Percentiles rank a stretch among this genome's conserved stretches.
Conservation (phyloP, 257 asterid genomes). For the Anisodus acutangulus region DNA sequence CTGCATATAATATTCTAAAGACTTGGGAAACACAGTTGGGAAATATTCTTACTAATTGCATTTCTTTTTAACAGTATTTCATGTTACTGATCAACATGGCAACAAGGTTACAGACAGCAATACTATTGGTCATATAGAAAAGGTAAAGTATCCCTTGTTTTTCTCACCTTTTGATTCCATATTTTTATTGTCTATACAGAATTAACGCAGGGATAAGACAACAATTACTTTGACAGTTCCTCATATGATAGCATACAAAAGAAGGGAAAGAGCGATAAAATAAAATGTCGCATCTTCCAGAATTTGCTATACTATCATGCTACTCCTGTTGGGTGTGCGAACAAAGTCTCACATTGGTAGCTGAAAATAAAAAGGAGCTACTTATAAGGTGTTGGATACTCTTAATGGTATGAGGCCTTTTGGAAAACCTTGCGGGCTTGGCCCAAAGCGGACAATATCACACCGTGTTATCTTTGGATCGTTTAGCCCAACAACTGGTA, state of each 20-base stretch:
- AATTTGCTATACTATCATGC: background rate
- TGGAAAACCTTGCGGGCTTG: no score
- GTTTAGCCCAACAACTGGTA: no score
- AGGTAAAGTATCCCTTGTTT: conserved; percentile 51
- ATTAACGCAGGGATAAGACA: background rate
- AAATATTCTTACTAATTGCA: background rate
- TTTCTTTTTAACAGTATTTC: conserved; percentile 69
- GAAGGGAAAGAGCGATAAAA: conserved; percentile 25
- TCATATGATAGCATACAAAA: background rate
- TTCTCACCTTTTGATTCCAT: conserved; percentile 22
- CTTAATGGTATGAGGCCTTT: no score
- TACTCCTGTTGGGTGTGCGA: background rate
- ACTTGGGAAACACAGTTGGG: background rate
- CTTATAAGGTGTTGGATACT: no score
- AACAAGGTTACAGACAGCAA: conserved; percentile 67
- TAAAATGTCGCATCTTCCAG: background rate
- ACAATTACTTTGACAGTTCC: background rate
- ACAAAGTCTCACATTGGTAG: no score
- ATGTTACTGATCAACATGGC: conserved; percentile 95
- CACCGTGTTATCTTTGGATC: no score
- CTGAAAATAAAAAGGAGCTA: no score
- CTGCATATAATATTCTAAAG: conserved; percentile 17
- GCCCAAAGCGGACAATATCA: no score
- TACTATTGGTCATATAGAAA: conserved; percentile 79
- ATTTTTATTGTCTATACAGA: background rate